These are phyloP conservation scores for Paecilomyces dactylethromorphus DNA, from an alignment of 2,329 filamentous ascomycete species.

Conservation along the genomic window DNA sequence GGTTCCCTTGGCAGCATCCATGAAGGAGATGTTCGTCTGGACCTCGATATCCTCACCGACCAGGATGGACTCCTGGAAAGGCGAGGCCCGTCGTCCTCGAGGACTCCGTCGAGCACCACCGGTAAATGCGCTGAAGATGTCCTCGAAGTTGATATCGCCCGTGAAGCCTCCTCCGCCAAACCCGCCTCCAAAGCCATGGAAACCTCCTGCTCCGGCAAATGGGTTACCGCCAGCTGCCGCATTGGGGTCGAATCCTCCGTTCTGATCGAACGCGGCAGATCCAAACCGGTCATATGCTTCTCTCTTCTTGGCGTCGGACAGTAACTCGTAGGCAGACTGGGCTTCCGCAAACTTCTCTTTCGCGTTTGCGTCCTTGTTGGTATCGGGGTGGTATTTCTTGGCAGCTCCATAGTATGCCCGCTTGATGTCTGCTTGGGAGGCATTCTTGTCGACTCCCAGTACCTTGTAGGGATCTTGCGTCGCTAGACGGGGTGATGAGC, in stretches of 20 bases:
- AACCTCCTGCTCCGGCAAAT: constrained; percentile 57
- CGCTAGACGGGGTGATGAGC: constrained; percentile 53
- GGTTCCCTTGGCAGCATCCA: constrained; percentile 90
- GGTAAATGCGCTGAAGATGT: constrained; percentile 85
- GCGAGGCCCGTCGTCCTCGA: constrained; percentile 47
- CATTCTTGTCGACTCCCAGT: constrained; percentile 74
- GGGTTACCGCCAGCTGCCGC: constrained; percentile 46
- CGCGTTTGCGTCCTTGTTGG: constrained; percentile 88
- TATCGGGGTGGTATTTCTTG: constrained; percentile 97
- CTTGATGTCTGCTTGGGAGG: constrained; percentile 85
- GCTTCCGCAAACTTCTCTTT: constrained; percentile 94
- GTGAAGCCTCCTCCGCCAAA: constrained; percentile 64
- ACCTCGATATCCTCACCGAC: constrained; percentile 97
- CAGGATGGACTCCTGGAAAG: constrained; percentile 73
- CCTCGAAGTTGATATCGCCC: constrained; percentile 88
- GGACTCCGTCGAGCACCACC: constrained; percentile 49
- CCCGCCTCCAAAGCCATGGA: constrained; percentile 51
- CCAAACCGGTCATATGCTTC: constrained; percentile 90
- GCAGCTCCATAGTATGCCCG: constrained; percentile 97
- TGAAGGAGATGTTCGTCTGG: constrained; percentile 85
- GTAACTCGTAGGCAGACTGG: constrained; percentile 86
- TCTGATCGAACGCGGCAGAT: constrained; percentile 63
- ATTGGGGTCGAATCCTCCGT: constrained; percentile 71
- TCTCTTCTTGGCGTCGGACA: constrained; percentile 89
- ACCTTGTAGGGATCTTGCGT: constrained; percentile 81